Base-by-base conservation (phyloP, 495 filamentous ascomycete genomes). In the Aspergillus conjunctus region DNA sequence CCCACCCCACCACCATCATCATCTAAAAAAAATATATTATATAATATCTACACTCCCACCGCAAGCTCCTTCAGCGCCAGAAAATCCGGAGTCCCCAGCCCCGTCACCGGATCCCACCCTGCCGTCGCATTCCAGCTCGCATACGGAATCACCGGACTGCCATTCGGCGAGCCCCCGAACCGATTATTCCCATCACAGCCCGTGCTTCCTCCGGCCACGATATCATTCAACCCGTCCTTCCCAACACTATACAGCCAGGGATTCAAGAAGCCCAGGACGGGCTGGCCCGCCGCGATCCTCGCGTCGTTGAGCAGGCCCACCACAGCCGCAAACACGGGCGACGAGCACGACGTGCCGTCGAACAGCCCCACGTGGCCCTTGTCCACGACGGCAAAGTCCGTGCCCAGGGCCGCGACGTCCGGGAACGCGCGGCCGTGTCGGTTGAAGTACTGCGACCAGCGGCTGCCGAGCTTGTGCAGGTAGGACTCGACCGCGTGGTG, bases 181-280 rank as follows among this genome's bases (percentile, higher is more conserved):
- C 79, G 76, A 31, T 71, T 66, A 5, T 67, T 65, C 0, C 79
- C 81, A 43, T 79, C 78, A 63, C 89, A 92, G 1, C 89, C 89
- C 0, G 73, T 79, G 37, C 83, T 85, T 6, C 81, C 81, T 0
- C 87, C 87, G 11, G 66, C 51, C 4, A 77, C 78, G 50, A 93
- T 84, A 63, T 93, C 90, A 14, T 81, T 90, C 53, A 91, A 73
- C 0, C 76, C 86, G 10, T 71, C 58, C 44, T 73, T 70, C 11
- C 76, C 85, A 7, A 62, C 71, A 10, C 74, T 73, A 72, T 91
- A 92, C 30, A 92, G 64, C 86, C 86, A 90, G 0, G 88, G 89
- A 68, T 93, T 92, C 33, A 91, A 65, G 77, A 91, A 92, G 0
- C 90, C 90, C 54, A 92, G 68, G 0, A 81, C 72, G 0, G 83